These are phyloP conservation scores for Euryodendron excelsum DNA, from an alignment of 148 eudicot genomes.

Conservation along the genomic window DNA sequence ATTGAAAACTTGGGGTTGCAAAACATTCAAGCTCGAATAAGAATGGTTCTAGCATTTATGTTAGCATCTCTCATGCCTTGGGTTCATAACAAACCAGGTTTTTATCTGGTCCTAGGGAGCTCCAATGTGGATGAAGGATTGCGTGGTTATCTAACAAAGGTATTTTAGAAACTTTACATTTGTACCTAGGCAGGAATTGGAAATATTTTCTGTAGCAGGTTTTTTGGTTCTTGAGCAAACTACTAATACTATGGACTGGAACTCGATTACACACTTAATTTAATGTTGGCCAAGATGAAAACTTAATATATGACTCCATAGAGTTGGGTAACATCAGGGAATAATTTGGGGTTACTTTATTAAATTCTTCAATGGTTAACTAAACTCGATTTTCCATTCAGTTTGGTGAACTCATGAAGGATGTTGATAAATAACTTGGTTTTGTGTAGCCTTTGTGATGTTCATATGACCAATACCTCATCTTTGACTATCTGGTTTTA, in stretches of 20 bases:
- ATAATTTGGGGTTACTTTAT: background rate
- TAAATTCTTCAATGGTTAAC: background rate
- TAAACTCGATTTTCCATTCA: background rate
- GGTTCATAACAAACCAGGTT: conserved; percentile 91
- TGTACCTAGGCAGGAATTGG: too few species aligned
- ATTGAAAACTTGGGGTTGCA: conserved; percentile 87
- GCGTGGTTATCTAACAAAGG: conserved; percentile 98
- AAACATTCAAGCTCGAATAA: conserved; percentile 94
- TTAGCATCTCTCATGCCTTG: conserved; percentile 94
- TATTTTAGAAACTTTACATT: conserved; percentile 19
- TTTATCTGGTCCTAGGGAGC: conserved; percentile 91
- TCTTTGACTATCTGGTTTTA: too few species aligned
- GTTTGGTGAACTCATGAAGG: background rate
- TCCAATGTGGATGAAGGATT: conserved; percentile 96
- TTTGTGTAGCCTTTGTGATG: background rate
- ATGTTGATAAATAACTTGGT: background rate
- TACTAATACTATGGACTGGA: background rate
- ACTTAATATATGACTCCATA: background rate
- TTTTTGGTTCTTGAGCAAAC: background rate
- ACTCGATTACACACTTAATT: background rate
- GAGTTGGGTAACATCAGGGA: background rate
- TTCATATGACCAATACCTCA: background rate
- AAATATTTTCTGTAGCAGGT: background rate
- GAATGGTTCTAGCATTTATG: conserved; percentile 97
- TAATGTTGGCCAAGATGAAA: background rate